Evolutionary conservation across 768 basidiomycete genomes (phyloP), one percentile per base, ranked within the genome.

Genomic region (Aureoboletus auriporus): DNA sequence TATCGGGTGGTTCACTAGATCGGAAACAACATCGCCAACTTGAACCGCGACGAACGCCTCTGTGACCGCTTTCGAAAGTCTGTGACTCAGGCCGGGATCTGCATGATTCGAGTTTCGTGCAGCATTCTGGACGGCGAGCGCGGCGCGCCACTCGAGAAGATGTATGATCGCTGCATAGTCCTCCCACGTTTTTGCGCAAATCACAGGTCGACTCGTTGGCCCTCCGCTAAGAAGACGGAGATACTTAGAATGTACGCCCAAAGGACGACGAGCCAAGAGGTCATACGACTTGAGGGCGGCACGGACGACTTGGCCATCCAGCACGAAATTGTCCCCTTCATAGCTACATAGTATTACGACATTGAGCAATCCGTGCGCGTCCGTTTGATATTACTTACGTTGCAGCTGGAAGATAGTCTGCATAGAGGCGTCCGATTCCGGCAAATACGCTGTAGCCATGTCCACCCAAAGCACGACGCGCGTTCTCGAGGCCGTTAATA

Each of bases 281-380:
- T 59, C 53, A 57, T 75, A 76, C 0, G 83, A 74, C 55, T 87
- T 89, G 27, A 86, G 65, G 3, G 84, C 84, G 0, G 84, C 79
- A 20, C 85, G 78, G 30, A 86, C 79, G 30, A 87, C 85, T 65
- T 90, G 88, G 41, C 79, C 74, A 54, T 86, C 83, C 10, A 90
- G 74, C 6, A 89, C 83, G 51, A 77, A 89, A 60, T 90, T 89
- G 58, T 90, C 88, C 12, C 87, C 86, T 68, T 89, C 87, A 53
- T 78, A 88, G 3, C 84, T 85, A 6, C 0, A 37, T 9, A 29
- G 31, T 8, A 23, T 4, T 4, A 23, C 20, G 4, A 23, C 14
- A 34, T 29, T 59, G 36, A 57, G 17, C 4, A 28, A 33, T 6
- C 13, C 23, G 30, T 8, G 26, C 31, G 14, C 14, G 13, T n/a